Conservation (phyloP, 495 filamentous ascomycete genomes). For the Trichoderma gamsii region DNA sequence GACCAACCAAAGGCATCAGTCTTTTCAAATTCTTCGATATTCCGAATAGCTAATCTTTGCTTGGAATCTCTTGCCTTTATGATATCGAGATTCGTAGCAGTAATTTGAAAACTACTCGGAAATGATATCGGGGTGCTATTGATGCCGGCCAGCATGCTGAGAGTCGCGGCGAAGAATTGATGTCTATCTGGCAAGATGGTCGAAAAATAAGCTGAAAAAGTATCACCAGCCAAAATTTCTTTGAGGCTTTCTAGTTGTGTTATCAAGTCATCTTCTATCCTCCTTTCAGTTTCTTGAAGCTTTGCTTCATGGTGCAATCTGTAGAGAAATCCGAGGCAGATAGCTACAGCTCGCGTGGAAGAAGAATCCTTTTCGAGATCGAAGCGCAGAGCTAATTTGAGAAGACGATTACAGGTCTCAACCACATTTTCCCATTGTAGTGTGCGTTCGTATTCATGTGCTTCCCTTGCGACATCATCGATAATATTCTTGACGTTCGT, state of each 20-base stretch:
- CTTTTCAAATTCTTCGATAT: background rate
- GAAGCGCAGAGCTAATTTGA: background rate
- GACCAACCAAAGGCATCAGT: background rate
- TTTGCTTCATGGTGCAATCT: background rate
- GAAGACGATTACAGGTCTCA: background rate
- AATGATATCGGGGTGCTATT: background rate
- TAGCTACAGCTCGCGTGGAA: background rate
- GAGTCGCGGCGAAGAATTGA: background rate
- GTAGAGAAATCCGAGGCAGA: background rate
- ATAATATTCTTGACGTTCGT: background rate
- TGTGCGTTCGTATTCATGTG: background rate
- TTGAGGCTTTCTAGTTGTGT: background rate
- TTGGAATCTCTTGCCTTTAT: background rate
- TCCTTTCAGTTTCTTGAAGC: background rate
- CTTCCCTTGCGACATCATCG: background rate
- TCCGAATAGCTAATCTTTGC: background rate
- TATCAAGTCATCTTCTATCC: background rate
- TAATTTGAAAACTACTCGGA: background rate
- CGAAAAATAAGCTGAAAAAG: too few relatives aligned
- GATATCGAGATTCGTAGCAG: background rate
- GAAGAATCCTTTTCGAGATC: background rate
- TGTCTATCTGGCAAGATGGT: too few relatives aligned
- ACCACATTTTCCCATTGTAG: background rate
- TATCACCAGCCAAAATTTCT: too few relatives aligned
- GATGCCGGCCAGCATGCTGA: background rate